Base-by-base conservation (phyloP, 345 rosid species). In the Clarkia xantiana region DNA sequence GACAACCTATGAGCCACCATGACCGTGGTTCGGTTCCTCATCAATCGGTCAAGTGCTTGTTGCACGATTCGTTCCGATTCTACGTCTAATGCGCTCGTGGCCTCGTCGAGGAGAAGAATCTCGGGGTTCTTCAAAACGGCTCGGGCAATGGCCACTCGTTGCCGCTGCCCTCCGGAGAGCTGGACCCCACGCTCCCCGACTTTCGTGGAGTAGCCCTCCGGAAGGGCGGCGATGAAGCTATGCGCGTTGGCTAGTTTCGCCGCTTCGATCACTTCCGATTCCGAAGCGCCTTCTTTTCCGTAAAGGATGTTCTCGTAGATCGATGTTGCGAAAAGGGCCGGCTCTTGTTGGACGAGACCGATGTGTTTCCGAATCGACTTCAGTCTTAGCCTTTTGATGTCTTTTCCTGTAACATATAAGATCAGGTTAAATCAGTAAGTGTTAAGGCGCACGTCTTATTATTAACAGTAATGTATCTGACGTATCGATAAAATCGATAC, bases 1-100 rank as follows among this genome's bases (percentile, higher is more conserved):
- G 96, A 78, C 25, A 93, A 67, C 70, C 99, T 68, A 56, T 93
- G 99, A 6, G 99, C 96, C 66, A 93, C 99, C 60, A 93, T 66
- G 17, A 93, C 66, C 0, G 96, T 87, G 4, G 99, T 84, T 15
- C 95, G 67, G 62, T 76, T 75, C 52, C 48, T 72, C 95, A 87
- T 93, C 59, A 93, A 54, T 47, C 79, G 64, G 50, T 93, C 95
- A 22, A 93, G 68, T n/a, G 99, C 99, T 73, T 87, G 88, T 44
- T 87, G 95, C 58, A 90, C 96, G 3, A 84, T 67, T 1, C 81
- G 79, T 59, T 91, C 96, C 0, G 94, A 86, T 57, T 84, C 98
- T 22, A 74, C 67, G 0, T 86, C 96, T 7, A 91, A 67, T 44
- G 96, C 98, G 46, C 94, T 86, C 0, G 96, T 91, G 36, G 96